A percentile compares a stretch with the other conserved stretches of the same genome.
These are phyloP conservation scores for Debaryomyces coudertii DNA, from an alignment of 1,139 yeast species.

Conservation along the genomic window DNA sequence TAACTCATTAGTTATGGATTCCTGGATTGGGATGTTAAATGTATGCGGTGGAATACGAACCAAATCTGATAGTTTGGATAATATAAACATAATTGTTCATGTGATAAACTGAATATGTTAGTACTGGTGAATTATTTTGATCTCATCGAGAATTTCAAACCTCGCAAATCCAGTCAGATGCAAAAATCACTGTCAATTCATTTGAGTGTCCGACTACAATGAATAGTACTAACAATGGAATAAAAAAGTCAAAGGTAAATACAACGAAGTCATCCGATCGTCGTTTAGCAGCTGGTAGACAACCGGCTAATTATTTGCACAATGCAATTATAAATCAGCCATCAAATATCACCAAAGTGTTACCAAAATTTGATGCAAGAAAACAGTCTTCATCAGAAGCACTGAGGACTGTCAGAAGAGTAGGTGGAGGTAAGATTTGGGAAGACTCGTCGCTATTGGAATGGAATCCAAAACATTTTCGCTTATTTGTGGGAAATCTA, in stretches of 20 bases:
- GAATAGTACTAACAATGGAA: conserved; percentile 12
- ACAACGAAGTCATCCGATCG: conserved; percentile 54
- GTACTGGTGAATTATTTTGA: conserved; percentile 4
- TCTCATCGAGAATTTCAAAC: conserved; percentile 9
- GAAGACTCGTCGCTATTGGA: conserved; percentile 50
- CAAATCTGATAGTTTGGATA: conserved; percentile 78
- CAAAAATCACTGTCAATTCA: background rate
- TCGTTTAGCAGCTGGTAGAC: conserved; percentile 50
- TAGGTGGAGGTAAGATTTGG: conserved; percentile 53
- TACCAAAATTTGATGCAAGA: conserved; percentile 6
- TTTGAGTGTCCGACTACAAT: background rate
- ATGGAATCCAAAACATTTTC: conserved; percentile 71
- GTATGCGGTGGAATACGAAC: conserved; percentile 87
- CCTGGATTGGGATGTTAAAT: conserved; percentile 69
- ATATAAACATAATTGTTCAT: conserved; percentile 69
- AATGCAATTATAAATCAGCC: conserved; percentile 18
- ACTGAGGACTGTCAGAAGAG: conserved; percentile 39
- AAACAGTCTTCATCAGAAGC: conserved; percentile 1
- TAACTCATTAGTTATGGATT: conserved; percentile 77
- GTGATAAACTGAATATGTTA: background rate
- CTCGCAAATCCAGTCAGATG: background rate
- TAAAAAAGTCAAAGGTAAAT: conserved; percentile 22
- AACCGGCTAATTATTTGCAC: conserved; percentile 48
- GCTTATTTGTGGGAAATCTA: conserved; percentile 74
- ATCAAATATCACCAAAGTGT: conserved; percentile 3